Evolutionary conservation across 2,329 filamentous ascomycete species (phyloP), one percentile per base, ranked within the genome.

Genomic region (Colletotrichum sp.): DNA sequence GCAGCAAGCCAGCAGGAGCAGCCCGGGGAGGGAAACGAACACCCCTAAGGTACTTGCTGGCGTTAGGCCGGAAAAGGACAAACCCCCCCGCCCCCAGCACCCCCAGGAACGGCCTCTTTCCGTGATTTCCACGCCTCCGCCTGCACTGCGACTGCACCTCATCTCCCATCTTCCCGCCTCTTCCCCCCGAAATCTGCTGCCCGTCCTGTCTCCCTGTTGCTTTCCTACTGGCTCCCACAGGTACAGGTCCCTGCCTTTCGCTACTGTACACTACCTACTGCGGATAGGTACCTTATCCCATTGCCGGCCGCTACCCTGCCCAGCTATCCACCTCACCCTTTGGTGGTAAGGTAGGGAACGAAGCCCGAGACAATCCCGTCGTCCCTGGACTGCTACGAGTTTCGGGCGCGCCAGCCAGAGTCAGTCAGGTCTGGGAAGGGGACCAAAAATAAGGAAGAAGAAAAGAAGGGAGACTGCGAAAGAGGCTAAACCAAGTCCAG

Each of bases 321-420:
- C 73, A 65, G 70, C 71, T 19, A 48, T 59, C 64, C 69, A 73
- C 39, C 39, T 44, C 36, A 44, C 36, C 36, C 36, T 44, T 19
- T 44, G 36, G 69, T 57, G 64, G 22, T 68, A 68, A n/a, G 73
- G 69, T 65, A 68, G 25, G 73, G 69, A 68, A 57, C 55, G 44
- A 68, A 75, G 73, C 13, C 73, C 73, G 73, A 73, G 70, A 75
- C 73, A 73, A 52, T 75, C 44, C 73, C 69, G 55, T 73, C 57
- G 27, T 61, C 25, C 52, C 52, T 57, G 36, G 39, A 30, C 52
- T 19, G n/a, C 55, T 63, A 59, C 69, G 70, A 73, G n/a, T 75
- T 68, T 73, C 70, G 69, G 70, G 27, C 73, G 57, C 73, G 32
- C 64, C 73, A 73, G 70, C 63, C 64, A 68, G 67, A 75, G 68